phyloP scores from a whole-genome alignment of 495 filamentous ascomycete species.

The Aspergillus kassunensis region DNA sequence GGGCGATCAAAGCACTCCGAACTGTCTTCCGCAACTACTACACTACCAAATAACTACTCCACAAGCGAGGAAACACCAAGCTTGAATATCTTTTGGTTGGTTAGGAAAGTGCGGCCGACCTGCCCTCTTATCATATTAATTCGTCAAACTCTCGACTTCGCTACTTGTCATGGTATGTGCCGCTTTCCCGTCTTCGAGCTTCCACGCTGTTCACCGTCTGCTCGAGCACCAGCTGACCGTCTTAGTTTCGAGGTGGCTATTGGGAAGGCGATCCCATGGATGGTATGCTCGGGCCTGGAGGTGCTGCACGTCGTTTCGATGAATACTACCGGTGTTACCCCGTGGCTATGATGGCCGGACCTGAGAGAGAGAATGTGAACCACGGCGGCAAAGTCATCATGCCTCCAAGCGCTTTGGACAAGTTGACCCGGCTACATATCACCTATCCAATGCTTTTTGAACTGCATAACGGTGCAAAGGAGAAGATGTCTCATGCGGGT shows the following conservation, averaged over 20 bases:
- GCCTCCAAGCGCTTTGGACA: slow-evolving; percentile 91
- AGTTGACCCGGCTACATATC: slow-evolving; percentile 91
- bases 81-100: no score
- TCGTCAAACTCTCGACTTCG: no score
- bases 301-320: slow-evolving; percentile 70
- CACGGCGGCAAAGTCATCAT: slow-evolving; percentile 97
- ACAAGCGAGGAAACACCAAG: no score
- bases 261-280: slow-evolving; percentile 58
- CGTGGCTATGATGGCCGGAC: slow-evolving; percentile 86
- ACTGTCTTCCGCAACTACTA: slow-evolving; percentile 5
- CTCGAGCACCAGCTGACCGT: slow-evolving; percentile 17
- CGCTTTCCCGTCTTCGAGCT: not conserved
- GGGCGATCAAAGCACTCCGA: slow-evolving; percentile 18
- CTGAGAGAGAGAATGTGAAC: slow-evolving; percentile 85
- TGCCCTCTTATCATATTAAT: no score
- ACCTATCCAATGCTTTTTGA: slow-evolving; percentile 98
- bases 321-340: slow-evolving; percentile 98
- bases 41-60: no score
- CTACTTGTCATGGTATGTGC: slow-evolving; percentile 30
- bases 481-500: slow-evolving; percentile 80
- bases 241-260: slow-evolving; percentile 50
- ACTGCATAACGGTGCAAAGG: slow-evolving; percentile 79
- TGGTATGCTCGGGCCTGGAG: slow-evolving; percentile 41
- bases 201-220: not conserved
- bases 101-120: no score